phyloP scores from a whole-genome alignment of 805 yeast genomes.

The Peterozyma toletana region DNA sequence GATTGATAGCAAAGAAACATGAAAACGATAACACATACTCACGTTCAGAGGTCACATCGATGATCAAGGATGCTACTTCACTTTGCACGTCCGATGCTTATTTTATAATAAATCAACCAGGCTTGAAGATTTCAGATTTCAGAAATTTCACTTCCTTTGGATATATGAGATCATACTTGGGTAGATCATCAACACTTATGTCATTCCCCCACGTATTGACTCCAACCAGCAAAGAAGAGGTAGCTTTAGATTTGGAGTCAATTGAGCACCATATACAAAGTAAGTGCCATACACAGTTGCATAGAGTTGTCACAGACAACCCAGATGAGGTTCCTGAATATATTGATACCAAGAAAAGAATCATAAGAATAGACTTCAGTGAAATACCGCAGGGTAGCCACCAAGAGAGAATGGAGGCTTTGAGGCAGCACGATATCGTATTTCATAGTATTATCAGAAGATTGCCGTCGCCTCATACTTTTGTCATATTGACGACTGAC shows the following conservation, averaged over 20 bases:
- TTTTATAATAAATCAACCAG: constrained; percentile 48
- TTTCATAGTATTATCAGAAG: constrained; percentile 53
- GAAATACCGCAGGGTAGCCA: constrained; percentile 31
- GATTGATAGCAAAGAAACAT: constrained; percentile 18
- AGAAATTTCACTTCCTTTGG: constrained; percentile 33
- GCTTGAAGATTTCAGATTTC: constrained; percentile 40
- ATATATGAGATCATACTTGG: constrained; percentile 41
- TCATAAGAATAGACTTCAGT: constrained; percentile 53
- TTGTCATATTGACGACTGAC: constrained; percentile 51
- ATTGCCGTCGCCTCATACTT: constrained; percentile 66
- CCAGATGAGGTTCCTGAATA: constrained; percentile 44
- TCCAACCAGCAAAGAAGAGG: constrained; percentile 17
- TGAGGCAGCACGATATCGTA: constrained; percentile 21
- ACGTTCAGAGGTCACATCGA: constrained; percentile 13
- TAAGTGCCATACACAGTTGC: constrained; percentile 45
- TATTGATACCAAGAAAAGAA: constrained; percentile 55
- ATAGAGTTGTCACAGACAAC: constrained; percentile 29
- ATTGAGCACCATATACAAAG: constrained; percentile 33
- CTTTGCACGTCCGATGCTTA: constrained; percentile 52
- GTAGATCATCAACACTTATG: constrained; percentile 52
- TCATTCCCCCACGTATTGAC: constrained; percentile 43
- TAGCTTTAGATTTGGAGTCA: constrained; percentile 32
- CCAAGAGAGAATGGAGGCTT: constrained; percentile 15
- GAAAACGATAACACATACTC: constrained; percentile 22
- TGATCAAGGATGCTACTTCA: constrained; percentile 16